Conservation (phyloP, 352 stramenopile genomes). For the Globisporangium apiculatum region DNA sequence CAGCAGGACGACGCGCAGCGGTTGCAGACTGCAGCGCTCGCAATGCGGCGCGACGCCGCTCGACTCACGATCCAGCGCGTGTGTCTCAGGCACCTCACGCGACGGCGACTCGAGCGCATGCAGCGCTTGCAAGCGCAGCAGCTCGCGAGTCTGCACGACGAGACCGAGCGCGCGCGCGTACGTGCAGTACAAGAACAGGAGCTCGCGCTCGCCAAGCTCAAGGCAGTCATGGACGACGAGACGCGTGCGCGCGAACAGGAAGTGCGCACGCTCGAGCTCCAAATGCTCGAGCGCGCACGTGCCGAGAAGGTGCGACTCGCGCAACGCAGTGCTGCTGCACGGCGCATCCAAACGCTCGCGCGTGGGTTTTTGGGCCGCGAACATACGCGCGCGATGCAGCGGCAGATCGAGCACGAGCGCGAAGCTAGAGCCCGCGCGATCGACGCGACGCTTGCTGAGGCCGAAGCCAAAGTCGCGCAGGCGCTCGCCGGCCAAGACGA, state of each 20-base stretch:
- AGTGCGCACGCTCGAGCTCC: constrained; percentile 54
- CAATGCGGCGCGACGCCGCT: constrained; percentile 47
- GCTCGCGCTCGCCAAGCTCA: constrained; percentile 49
- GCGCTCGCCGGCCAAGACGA: constrained; percentile 13
- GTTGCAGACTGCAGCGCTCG: constrained; percentile 27
- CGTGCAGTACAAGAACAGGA: constrained; percentile 62
- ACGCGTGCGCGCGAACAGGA: constrained; percentile 55
- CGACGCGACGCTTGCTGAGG: constrained; percentile 49
- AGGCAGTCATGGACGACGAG: constrained; percentile 70
- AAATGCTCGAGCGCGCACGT: constrained; percentile 71
- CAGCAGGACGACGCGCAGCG: constrained; percentile 33
- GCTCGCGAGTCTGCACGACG: constrained; percentile 45
- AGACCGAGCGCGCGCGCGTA: constrained; percentile 49
- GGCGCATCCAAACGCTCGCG: constrained; percentile 46
- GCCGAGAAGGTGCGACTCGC: constrained; percentile 57
- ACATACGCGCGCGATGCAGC: constrained; percentile 45
- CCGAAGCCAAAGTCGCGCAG: constrained; percentile 48
- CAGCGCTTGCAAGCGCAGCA: constrained; percentile 37
- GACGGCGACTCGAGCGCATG: constrained; percentile 34
- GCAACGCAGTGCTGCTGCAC: constrained; percentile 36
- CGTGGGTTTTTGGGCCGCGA: constrained; percentile 53
- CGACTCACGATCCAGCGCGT: constrained; percentile 56
- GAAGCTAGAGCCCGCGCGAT: constrained; percentile 45
- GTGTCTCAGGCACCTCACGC: constrained; percentile 46
- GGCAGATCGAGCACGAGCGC: constrained; percentile 58